A percentile compares a stretch with the other conserved stretches of the same genome.
Conservation (phyloP, 1,284 basidiomycete species). For the Ustilago esculenta region DNA sequence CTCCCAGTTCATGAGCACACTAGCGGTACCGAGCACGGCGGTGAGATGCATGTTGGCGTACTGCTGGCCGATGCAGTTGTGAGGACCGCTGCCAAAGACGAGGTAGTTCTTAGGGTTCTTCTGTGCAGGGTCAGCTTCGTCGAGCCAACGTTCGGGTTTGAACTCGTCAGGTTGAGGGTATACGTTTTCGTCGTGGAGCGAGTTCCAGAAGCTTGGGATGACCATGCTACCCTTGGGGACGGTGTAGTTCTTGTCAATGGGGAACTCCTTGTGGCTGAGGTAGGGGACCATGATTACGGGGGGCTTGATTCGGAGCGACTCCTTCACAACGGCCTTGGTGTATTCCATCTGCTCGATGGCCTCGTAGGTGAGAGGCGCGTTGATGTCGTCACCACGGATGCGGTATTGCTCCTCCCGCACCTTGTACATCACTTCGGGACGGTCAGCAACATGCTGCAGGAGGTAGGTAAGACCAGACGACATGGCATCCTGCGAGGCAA, state of each 20-base stretch:
- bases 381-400: conserved; percentile 81
- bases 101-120: conserved; percentile 92
- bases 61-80: conserved; percentile 85
- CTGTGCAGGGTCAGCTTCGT: conserved; percentile 85
- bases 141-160: conserved; percentile 91
- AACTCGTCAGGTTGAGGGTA: conserved; percentile 88
- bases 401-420: conserved; percentile 89
- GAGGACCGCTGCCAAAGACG: conserved; percentile 90
- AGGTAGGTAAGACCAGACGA: conserved; percentile 81
- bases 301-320: conserved; percentile 87
- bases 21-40: conserved; percentile 84
- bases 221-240: conserved; percentile 92
- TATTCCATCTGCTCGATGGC: conserved; percentile 93
- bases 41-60: conserved; percentile 93
- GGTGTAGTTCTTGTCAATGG: conserved; percentile 87
- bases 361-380: conserved; percentile 85
- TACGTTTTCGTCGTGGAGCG: conserved; percentile 86
- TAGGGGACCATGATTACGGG: conserved; percentile 88
- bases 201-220: conserved; percentile 92
- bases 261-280: conserved; percentile 86
- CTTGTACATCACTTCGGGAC: conserved; percentile 87
- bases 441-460: conserved; percentile 94
- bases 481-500: conserved; percentile 98
- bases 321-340: conserved; percentile 88
- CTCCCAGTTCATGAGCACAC: conserved; percentile 84